These are phyloP conservation scores for Gossypium anomalum DNA, from an alignment of 345 rosid genomes.

Conservation along the genomic window DNA sequence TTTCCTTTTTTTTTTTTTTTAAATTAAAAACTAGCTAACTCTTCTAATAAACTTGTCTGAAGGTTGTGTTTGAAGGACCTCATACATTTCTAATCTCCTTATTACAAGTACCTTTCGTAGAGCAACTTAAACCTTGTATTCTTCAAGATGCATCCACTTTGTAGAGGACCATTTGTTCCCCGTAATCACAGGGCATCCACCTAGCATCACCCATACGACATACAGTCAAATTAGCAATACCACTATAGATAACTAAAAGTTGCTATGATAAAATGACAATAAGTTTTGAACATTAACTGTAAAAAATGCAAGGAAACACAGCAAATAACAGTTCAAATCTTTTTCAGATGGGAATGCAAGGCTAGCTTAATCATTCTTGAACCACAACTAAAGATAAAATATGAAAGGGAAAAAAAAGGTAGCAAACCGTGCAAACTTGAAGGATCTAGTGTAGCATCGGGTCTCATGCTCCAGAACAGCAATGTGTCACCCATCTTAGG, in stretches of 20 bases:
- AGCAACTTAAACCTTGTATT: constrained; percentile 45
- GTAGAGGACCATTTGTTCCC: constrained; percentile 96
- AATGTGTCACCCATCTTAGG: constrained; percentile 87
- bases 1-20: too few species aligned
- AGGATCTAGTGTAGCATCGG: constrained; percentile 83
- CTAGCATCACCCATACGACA: constrained; percentile 28
- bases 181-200: constrained; percentile 84
- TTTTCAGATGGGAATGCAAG: not conserved
- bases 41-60: not conserved
- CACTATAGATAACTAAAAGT: not conserved
- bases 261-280: not conserved
- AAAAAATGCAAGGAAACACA: not conserved
- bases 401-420: not conserved
- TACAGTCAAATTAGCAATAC: constrained; percentile 26
- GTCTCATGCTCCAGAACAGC: constrained; percentile 90
- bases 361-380: constrained; percentile 9
- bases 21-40: not conserved
- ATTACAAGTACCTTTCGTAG: constrained; percentile 13
- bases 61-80: not conserved
- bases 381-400: not conserved
- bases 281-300: not conserved
- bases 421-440: constrained; percentile 69
- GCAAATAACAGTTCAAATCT: not conserved
- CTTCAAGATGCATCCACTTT: constrained; percentile 84
- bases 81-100: not conserved